These are phyloP conservation scores for Sugiyamaella chiloensis DNA, from an alignment of 805 yeast species.

Conservation along the genomic window DNA sequence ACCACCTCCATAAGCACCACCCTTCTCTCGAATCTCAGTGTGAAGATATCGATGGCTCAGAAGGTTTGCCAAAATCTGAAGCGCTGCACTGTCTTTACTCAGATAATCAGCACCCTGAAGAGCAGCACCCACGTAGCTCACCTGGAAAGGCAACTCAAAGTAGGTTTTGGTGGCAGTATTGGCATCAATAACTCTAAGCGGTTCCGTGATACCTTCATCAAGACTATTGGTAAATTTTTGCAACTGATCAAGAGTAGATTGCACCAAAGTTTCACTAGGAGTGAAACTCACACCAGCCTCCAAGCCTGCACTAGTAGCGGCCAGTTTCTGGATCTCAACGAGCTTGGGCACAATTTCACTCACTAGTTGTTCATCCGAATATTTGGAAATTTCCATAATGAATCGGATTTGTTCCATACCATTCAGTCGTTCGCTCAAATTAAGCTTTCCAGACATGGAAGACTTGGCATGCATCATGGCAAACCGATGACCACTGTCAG, in stretches of 20 bases:
- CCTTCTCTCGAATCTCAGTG: slow-evolving; percentile 86
- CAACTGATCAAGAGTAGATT: slow-evolving; percentile 39
- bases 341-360: slow-evolving; percentile 64
- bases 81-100: slow-evolving; percentile 74
- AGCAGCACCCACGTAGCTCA: slow-evolving; percentile 73
- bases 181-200: slow-evolving; percentile 8
- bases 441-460: slow-evolving; percentile 58
- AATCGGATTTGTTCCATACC: slow-evolving; percentile 81
- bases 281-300: slow-evolving; percentile 30
- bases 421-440: slow-evolving; percentile 57
- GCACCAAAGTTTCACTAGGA: slow-evolving; percentile 52
- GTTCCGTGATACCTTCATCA: slow-evolving; percentile 8
- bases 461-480: slow-evolving; percentile 69
- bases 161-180: slow-evolving; percentile 38
- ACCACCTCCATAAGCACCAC: slow-evolving; percentile 99
- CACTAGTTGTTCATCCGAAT: slow-evolving; percentile 48
- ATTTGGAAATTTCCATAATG: slow-evolving; percentile 54
- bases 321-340: slow-evolving; percentile 28
- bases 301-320: slow-evolving; percentile 13
- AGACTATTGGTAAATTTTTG: slow-evolving; percentile 18
- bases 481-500: slow-evolving; percentile 84
- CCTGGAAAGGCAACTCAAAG: slow-evolving; percentile 81
- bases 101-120: slow-evolving; percentile 63
- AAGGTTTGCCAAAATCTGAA: slow-evolving; percentile 78
- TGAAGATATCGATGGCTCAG: slow-evolving; percentile 82